A percentile compares a stretch with the other conserved stretches of the same genome.
phyloP scores from a whole-genome alignment of 2,329 filamentous ascomycete species.

The Venturiaceae sp. region DNA sequence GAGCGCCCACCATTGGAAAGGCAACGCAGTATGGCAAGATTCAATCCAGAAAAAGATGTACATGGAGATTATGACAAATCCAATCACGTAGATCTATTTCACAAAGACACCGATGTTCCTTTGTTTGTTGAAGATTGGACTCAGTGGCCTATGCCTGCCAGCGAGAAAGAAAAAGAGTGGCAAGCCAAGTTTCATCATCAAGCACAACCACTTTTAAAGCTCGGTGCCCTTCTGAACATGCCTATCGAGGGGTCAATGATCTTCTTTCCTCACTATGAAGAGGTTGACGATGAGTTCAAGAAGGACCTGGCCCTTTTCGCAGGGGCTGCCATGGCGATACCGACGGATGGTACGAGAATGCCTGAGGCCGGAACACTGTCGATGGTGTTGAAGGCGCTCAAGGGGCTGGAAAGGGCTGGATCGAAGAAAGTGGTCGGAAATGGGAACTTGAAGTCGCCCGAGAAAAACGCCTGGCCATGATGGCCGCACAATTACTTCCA shows the following conservation, averaged over 20 bases:
- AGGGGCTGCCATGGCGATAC: background rate
- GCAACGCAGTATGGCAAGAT: background rate
- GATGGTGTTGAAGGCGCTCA: background rate
- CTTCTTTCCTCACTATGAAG: background rate
- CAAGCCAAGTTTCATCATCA: background rate
- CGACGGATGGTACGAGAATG: background rate
- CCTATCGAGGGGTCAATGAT: background rate
- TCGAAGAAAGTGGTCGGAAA: background rate
- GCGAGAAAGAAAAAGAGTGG: background rate
- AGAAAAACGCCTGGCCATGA: too few species aligned
- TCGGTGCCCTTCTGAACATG: background rate
- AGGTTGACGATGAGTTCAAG: background rate
- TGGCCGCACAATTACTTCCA: too few species aligned
- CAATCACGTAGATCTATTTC: background rate
- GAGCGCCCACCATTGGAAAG: background rate
- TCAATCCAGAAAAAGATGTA: background rate
- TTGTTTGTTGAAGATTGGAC: background rate
- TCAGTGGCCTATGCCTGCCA: background rate
- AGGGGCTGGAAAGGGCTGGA: background rate
- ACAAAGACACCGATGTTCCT: background rate
- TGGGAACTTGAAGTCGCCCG: too few species aligned
- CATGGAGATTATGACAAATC: background rate
- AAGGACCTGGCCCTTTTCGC: background rate
- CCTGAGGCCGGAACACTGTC: background rate
- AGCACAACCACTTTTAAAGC: background rate